Evolutionary conservation across 2,329 filamentous ascomycete genomes (phyloP).

Genomic region (Teratosphaeria pseudoeucalypti): DNA sequence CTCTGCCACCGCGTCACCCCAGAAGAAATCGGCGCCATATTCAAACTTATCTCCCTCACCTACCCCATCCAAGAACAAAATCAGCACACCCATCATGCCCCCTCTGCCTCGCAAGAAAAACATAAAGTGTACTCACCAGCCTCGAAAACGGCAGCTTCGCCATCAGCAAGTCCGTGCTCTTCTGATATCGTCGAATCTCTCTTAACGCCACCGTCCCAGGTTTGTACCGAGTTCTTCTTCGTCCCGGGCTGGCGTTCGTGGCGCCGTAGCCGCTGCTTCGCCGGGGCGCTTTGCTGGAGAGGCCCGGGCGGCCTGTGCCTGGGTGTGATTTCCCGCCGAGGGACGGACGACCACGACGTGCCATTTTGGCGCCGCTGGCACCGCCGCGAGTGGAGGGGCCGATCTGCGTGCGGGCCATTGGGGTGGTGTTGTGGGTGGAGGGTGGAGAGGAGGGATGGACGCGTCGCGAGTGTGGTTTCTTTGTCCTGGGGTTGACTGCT

Average conservation of each 20-base stretch:
- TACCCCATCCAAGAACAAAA: slow-evolving; percentile 6
- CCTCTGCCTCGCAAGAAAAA: not conserved
- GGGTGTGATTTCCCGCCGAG: slow-evolving; percentile 16
- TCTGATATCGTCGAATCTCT: slow-evolving; percentile 98
- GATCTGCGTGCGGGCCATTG: slow-evolving; percentile 16
- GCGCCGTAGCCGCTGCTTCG: slow-evolving; percentile 2
- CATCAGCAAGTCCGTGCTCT: slow-evolving; percentile 90
- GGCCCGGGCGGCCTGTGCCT: not conserved
- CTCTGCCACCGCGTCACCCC: slow-evolving; percentile 89
- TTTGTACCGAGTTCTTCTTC: slow-evolving; percentile 32
- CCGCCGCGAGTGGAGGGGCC: slow-evolving; percentile 5
- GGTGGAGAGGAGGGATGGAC: not conserved
- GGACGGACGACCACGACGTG: slow-evolving; percentile 11
- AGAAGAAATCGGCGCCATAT: slow-evolving; percentile 64
- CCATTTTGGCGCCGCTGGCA: slow-evolving; percentile 7
- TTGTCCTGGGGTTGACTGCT: not conserved
- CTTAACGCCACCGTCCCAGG: slow-evolving; percentile 82
- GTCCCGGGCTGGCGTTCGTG: slow-evolving; percentile 9
- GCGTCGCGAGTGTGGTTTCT: not conserved
- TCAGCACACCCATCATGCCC: no score
- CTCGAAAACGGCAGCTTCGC: slow-evolving; percentile 97
- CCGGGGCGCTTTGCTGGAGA: slow-evolving; percentile 11
- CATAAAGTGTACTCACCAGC: slow-evolving; percentile 43
- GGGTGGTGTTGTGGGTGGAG: not conserved
- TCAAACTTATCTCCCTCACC: slow-evolving; percentile 87